Evolutionary conservation across 257 asterid genomes (phyloP).

Genomic region (Solanum appendiculatum): DNA sequence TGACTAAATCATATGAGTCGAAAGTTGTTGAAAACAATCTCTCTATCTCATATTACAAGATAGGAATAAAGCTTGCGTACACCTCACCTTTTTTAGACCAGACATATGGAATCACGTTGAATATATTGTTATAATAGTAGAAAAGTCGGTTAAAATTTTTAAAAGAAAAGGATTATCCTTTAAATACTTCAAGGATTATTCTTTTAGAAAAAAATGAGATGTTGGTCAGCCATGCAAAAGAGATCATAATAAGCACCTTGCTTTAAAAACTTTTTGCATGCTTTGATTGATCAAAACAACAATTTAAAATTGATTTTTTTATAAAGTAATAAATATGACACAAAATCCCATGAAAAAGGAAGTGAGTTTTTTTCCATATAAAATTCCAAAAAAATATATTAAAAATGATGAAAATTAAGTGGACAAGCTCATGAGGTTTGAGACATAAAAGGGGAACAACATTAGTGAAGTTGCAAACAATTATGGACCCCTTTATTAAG

Average conservation of each 20-base stretch:
- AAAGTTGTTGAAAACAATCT: background rate
- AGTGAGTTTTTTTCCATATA: background rate
- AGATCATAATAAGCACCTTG: background rate
- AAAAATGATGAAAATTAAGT: background rate
- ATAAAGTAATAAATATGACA: background rate
- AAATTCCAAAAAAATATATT: background rate
- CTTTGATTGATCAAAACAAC: background rate
- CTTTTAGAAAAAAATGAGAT: background rate
- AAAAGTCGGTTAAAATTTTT: background rate
- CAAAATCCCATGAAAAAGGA: background rate
- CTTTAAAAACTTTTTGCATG: background rate
- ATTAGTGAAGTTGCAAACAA: conserved; percentile 13
- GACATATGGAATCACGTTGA: background rate
- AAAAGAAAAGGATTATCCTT: background rate
- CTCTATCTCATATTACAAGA: background rate
- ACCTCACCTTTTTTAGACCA: too few species aligned
- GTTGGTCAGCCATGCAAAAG: conserved; percentile 3
- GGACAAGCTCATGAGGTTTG: conserved; percentile 21
- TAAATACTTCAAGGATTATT: background rate
- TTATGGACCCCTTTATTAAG: conserved; percentile 12
- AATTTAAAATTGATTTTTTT: background rate
- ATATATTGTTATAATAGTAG: background rate
- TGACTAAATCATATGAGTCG: background rate
- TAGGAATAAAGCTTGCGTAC: background rate
- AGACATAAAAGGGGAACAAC: conserved; percentile 40